Conservation (phyloP, 805 yeast species). For the Yarrowia porcina region DNA sequence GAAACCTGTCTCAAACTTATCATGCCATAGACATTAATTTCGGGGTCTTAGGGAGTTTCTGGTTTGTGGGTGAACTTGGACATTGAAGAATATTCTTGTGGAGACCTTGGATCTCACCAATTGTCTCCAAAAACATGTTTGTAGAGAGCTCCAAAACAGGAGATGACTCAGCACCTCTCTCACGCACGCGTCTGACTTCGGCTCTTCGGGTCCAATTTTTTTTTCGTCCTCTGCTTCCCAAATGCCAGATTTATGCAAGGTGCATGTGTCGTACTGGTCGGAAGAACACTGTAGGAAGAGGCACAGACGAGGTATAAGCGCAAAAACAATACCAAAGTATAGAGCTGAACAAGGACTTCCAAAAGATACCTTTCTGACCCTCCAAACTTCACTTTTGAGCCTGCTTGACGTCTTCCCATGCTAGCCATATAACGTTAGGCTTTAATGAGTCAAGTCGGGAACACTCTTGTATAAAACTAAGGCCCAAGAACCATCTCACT, state of each 20-base stretch:
- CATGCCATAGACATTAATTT: constrained; percentile 6
- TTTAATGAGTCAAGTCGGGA: constrained; percentile 23
- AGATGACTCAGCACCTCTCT: not conserved
- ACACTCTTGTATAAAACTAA: not conserved
- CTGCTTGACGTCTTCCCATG: not conserved
- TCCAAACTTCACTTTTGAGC: not conserved
- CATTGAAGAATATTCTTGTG: too few relatives aligned
- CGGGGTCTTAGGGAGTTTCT: not conserved
- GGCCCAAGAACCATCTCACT: not conserved
- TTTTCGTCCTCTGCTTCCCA: not conserved
- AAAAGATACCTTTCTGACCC: not conserved
- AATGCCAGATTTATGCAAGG: constrained; percentile 20
- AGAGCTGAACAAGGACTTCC: not conserved
- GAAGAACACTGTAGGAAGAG: not conserved
- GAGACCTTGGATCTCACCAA: not conserved
- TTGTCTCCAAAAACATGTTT: too few relatives aligned
- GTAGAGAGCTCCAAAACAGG: too few relatives aligned
- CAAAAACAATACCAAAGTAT: not conserved
- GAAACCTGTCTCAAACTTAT: constrained; percentile 2
- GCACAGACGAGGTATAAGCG: too few relatives aligned
- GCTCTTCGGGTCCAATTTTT: not conserved
- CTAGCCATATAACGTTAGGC: constrained; percentile 6
- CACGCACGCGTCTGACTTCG: not conserved
- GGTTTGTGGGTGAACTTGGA: not conserved
- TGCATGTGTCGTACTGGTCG: not conserved